Conservation (phyloP, 495 filamentous ascomycete species). For the Penicillium flavigenum region DNA sequence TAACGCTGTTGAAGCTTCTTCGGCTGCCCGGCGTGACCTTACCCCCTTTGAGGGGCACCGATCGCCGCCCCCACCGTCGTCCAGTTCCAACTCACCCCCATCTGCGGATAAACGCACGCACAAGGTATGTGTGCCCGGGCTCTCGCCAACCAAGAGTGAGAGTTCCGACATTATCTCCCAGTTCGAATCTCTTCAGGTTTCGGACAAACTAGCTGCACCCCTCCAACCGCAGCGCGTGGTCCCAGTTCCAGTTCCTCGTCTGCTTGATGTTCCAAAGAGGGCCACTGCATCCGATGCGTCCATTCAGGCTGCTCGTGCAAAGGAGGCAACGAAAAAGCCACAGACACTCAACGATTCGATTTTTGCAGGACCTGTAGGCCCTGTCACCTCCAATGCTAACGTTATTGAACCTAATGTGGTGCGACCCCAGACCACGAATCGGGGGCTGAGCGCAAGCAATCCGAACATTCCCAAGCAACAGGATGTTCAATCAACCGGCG, state of each 20-base stretch:
- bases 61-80: not conserved
- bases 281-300: not conserved
- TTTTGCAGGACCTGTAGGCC: conserved; percentile 1
- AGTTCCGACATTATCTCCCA: not conserved
- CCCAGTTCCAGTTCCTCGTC: not conserved
- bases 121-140: not conserved
- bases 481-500: not conserved
- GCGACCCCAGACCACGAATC: not conserved
- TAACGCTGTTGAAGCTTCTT: not conserved
- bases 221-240: not conserved
- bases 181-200: not conserved
- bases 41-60: not conserved
- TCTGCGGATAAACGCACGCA: not conserved
- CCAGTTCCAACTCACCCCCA: not conserved
- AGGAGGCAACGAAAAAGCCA: not conserved
- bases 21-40: not conserved
- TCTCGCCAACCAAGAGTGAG: conserved; percentile 1
- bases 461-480: not conserved
- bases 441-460: not conserved
- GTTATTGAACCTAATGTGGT: not conserved
- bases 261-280: not conserved
- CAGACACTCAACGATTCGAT: not conserved
- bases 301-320: not conserved
- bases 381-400: no score
- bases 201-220: not conserved